Base-by-base conservation (phyloP, 768 basidiomycete genomes). In the Inosperma sp. region DNA sequence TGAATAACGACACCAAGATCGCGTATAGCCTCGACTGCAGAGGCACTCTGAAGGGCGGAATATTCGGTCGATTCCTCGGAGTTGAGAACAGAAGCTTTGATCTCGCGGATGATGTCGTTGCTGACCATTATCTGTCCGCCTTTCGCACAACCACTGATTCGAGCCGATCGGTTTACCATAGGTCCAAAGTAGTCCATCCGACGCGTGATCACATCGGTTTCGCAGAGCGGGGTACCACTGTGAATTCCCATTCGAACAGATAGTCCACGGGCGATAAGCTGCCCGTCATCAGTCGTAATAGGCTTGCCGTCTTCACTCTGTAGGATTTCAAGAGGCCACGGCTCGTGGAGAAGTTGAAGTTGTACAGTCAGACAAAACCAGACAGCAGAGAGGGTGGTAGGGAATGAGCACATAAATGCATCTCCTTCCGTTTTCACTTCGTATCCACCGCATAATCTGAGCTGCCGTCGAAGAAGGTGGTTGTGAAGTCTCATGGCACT, bases 381-480 rank as follows among this genome's bases (percentile, higher is more conserved):
- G 14, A 97, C 68, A 0, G 92, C 96, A 0, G 88, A 78, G 2
- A 92, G 75, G 10, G 92, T 80, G 2, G 84, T 89, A 2, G 91
- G 88, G 78, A 99, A 99, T 17, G 95, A 92, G 47, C 93, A 93
- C 89, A 99, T 94, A 75, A 99, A 99, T 1, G 95, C 84, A 62
- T 98, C 96, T 23, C 96, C 96, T 83, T 99, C 96, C 9, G 96
- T 99, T 71, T 99, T 99, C 62, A 98, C 95, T 70, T 97, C 93
- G 66, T 98, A 99, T 1, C 96, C 96, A 23, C 93, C 93, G 60
- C 93, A 94, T 34, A 87, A 75, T 23, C 95, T 82, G 26, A 97
- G 72, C 53, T 87, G 84, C 5, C 94, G 79, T 17, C 96, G 83
- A 39, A 98, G 76, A 19, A 97, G 75, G 44, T 72, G 77, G 64